These are phyloP conservation scores for Decorospora gaudefroyi DNA, from an alignment of 2,329 filamentous ascomycete species.

Conservation along the genomic window DNA sequence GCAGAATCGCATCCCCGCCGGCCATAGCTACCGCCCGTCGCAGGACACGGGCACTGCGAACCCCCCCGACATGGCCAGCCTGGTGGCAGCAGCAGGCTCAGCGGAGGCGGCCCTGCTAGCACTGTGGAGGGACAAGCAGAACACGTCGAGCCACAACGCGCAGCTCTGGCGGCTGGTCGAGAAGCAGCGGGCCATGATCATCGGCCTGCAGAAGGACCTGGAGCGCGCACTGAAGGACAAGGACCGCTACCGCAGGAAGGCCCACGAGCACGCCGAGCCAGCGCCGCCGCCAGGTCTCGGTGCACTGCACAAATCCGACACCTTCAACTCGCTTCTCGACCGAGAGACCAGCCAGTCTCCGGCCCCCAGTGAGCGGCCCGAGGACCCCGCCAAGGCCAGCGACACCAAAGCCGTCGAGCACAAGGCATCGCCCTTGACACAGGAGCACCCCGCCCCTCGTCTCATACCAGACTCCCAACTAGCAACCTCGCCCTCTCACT, in stretches of 20 bases:
- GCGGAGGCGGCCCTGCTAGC: constrained; percentile 87
- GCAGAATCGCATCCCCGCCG: constrained; percentile 60
- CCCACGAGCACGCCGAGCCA: constrained; percentile 72
- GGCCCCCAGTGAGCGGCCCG: constrained; percentile 39
- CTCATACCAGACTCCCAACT: constrained; percentile 39
- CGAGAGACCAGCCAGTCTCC: constrained; percentile 48
- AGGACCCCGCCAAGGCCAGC: constrained; percentile 30
- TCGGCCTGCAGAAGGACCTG: constrained; percentile 91
- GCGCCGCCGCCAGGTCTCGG: constrained; percentile 47
- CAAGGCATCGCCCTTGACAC: constrained; percentile 25
- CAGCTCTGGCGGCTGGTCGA: constrained; percentile 96
- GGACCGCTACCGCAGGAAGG: constrained; percentile 86
- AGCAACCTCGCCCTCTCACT: constrained; percentile 40
- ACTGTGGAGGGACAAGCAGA: constrained; percentile 87
- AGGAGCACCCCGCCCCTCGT: constrained; percentile 25
- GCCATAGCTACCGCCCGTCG: constrained; percentile 61
- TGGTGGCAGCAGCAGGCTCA: constrained; percentile 84
- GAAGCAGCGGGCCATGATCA: constrained; percentile 91
- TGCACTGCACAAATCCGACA: constrained; percentile 43
- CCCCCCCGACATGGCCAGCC: constrained; percentile 73
- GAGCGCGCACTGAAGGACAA: constrained; percentile 92
- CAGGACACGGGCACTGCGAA: constrained; percentile 59
- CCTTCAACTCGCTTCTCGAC: constrained; percentile 41
- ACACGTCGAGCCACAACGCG: constrained; percentile 83
- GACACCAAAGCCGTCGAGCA: constrained; percentile 30